Evolutionary conservation across 1,284 basidiomycete genomes (phyloP).

Genomic region (Cronartium quercuum): DNA sequence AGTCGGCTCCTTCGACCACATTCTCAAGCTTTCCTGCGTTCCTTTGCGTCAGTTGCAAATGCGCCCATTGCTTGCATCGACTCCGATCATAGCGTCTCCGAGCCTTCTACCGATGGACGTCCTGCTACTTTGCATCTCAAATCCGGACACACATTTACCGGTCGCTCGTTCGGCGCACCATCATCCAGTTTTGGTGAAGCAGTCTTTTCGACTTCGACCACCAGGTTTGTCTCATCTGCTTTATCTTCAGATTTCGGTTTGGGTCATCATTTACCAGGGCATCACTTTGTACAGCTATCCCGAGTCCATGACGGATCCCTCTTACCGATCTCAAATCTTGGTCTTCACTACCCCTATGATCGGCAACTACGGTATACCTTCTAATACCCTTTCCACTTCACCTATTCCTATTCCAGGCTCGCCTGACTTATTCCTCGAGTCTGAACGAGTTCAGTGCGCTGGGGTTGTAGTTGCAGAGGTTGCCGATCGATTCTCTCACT

Average conservation of each 20-base stretch:
- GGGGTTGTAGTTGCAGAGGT: conserved; percentile 91
- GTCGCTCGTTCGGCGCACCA: conserved; percentile 81
- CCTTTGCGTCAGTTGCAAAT: conserved; percentile 21
- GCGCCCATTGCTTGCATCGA: conserved; percentile 19
- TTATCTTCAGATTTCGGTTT: background rate
- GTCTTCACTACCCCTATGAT: conserved; percentile 98
- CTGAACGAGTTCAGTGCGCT: conserved; percentile 78
- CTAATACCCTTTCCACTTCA: conserved; percentile 54
- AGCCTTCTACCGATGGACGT: conserved; percentile 39
- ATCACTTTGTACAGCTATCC: conserved; percentile 56
- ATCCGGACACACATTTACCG: conserved; percentile 83
- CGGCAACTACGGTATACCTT: conserved; percentile 95
- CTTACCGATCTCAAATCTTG: conserved; percentile 94
- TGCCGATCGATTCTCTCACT: conserved; percentile 89
- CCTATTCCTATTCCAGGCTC: conserved; percentile 38
- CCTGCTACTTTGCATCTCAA: conserved; percentile 89
- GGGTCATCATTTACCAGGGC: conserved; percentile 8
- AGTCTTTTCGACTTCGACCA: conserved; percentile 97
- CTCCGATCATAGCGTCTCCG: conserved; percentile 23
- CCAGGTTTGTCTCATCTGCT: conserved; percentile 64
- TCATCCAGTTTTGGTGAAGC: conserved; percentile 90
- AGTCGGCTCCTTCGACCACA: background rate
- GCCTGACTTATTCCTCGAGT: conserved; percentile 65
- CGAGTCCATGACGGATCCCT: conserved; percentile 99
- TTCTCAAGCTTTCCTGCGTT: background rate